Conservation (phyloP, 768 basidiomycete genomes). For the Leccinum disarticulatum region DNA sequence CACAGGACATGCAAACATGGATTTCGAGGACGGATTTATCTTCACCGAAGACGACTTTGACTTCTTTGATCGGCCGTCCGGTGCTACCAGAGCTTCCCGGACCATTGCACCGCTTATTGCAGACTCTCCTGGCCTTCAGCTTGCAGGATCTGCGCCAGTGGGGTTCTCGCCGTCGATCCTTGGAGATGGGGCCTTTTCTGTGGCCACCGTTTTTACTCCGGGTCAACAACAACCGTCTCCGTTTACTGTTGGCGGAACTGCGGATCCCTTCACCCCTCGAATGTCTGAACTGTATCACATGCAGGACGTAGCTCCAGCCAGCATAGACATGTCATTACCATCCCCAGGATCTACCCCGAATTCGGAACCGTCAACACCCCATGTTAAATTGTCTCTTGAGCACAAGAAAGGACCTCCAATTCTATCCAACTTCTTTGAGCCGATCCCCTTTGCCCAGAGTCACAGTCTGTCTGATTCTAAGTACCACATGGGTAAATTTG, state of each 20-base stretch:
- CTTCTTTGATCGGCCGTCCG: conserved; percentile 71
- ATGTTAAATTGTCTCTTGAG: conserved; percentile 44
- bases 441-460: conserved; percentile 68
- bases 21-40: conserved; percentile 58
- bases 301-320: conserved; percentile 29
- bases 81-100: conserved; percentile 22
- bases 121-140: conserved; percentile 30
- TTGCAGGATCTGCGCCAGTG: conserved; percentile 34
- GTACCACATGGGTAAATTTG: conserved; percentile 73
- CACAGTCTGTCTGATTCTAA: conserved; percentile 70
- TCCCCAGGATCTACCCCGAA: conserved; percentile 54
- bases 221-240: conserved; percentile 31
- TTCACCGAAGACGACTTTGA: conserved; percentile 85
- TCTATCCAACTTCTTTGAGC: conserved; percentile 52
- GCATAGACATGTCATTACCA: conserved; percentile 46
- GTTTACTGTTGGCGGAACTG: conserved; percentile 28
- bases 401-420: conserved; percentile 15
- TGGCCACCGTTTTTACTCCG: conserved; percentile 20
- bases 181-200: conserved; percentile 29
- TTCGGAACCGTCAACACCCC: conserved; percentile 53
- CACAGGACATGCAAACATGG: conserved; percentile 37
- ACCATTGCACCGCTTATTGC: conserved; percentile 18
- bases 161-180: conserved; percentile 36
- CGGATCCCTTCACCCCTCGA: conserved; percentile 22
- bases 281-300: conserved; percentile 22